A percentile compares a stretch with the other conserved stretches of the same genome.
Conservation (phyloP, 225 moss, liverwort and hornwort species). For the Anthoceros angustus region DNA sequence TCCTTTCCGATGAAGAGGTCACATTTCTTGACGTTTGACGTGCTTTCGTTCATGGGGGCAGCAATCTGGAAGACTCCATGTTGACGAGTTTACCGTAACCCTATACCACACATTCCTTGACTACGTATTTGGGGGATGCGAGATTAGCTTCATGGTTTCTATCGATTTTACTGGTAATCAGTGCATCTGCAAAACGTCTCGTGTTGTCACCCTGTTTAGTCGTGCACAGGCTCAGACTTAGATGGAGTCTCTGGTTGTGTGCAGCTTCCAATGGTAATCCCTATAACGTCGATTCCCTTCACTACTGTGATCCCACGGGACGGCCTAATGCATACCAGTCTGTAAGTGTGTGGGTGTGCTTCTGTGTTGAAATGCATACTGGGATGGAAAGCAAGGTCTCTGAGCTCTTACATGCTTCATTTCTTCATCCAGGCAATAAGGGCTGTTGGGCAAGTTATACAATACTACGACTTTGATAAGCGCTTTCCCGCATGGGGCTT, state of each 20-base stretch:
- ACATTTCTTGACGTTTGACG: not conserved
- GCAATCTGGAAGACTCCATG: conserved; percentile 35
- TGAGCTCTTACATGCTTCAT: not conserved
- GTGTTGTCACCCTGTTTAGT: no score
- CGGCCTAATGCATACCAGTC: conserved; percentile 69
- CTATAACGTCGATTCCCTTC: conserved; percentile 46
- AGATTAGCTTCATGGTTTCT: conserved; percentile 83
- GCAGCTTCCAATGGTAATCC: conserved; percentile 77
- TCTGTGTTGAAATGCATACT: not conserved
- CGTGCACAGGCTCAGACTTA: no score
- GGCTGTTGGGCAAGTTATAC: conserved; percentile 66
- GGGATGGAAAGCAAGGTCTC: not conserved
- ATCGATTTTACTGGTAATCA: conserved; percentile 61
- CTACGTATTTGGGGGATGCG: conserved; percentile 71
- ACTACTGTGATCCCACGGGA: conserved; percentile 56
- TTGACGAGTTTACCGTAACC: conserved; percentile 20
- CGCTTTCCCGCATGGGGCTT: conserved; percentile 82
- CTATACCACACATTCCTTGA: conserved; percentile 50
- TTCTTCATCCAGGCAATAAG: conserved; percentile 30
- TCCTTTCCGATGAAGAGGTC: not conserved
- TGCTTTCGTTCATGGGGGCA: conserved; percentile 8
- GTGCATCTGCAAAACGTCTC: not conserved
- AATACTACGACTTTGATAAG: conserved; percentile 76
- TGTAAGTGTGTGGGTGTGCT: conserved; percentile 12
- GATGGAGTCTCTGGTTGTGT: not conserved